Evolutionary conservation across 306 rosid genomes (phyloP).

Genomic region (Bauhinia variegata): DNA sequence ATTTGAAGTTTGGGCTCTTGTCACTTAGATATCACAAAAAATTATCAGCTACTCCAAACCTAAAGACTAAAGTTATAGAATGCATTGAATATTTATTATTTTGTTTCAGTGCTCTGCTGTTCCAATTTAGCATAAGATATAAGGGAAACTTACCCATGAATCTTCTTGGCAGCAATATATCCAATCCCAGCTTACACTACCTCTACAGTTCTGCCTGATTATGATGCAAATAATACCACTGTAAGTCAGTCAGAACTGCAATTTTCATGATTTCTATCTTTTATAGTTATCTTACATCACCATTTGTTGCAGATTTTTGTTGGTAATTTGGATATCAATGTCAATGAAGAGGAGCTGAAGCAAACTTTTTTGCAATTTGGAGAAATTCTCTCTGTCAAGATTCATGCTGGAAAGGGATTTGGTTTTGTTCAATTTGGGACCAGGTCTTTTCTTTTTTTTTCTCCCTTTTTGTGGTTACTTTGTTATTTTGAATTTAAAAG

Average conservation of each 20-base stretch:
- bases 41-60: background rate
- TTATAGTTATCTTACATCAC: constrained; percentile 31
- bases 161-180: constrained; percentile 57
- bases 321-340: constrained; percentile 84
- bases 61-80: background rate
- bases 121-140: background rate
- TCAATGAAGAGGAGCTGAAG: constrained; percentile 81
- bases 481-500: constrained; percentile 28
- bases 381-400: constrained; percentile 68
- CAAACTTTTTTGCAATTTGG: constrained; percentile 84
- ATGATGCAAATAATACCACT: constrained; percentile 79
- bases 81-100: constrained; percentile 2
- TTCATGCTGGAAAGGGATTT: constrained; percentile 80
- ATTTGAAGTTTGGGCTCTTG: background rate
- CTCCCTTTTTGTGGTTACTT: constrained; percentile 20
- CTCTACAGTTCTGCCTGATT: constrained; percentile 59
- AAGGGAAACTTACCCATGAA: constrained; percentile 22
- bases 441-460: constrained; percentile 54
- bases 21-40: background rate
- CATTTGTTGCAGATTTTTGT: constrained; percentile 66
- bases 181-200: constrained; percentile 65
- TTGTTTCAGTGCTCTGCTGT: constrained; percentile 14
- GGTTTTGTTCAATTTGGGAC: constrained; percentile 84
- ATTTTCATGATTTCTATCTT: constrained; percentile 4
- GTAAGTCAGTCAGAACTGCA: constrained; percentile 48